phyloP scores from a whole-genome alignment of 1,139 yeast genomes.

The Yamadazyma oceani region DNA sequence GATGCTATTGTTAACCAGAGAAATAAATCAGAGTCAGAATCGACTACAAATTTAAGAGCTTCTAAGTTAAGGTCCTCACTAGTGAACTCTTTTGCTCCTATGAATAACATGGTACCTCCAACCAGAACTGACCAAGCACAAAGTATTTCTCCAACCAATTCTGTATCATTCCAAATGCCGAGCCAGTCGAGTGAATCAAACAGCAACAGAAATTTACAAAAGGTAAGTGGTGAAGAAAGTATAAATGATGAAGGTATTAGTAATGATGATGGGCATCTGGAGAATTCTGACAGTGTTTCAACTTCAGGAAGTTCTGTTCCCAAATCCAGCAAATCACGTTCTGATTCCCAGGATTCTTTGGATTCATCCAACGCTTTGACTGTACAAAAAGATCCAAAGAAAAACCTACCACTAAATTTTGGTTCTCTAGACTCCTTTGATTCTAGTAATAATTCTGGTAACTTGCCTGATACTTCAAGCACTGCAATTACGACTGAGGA shows the following conservation, averaged over 20 bases:
- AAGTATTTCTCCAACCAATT: slow-evolving; percentile 3
- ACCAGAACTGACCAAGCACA: neutral
- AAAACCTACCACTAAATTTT: neutral
- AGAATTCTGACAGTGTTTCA: neutral
- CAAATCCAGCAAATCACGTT: neutral
- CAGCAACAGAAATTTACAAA: neutral
- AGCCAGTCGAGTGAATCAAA: neutral
- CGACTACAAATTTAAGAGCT: slow-evolving; percentile 1
- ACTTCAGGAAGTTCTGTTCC: neutral
- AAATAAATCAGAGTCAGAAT: slow-evolving; percentile 7
- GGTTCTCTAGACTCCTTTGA: slow-evolving; percentile 5
- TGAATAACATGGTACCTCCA: slow-evolving; percentile 3
- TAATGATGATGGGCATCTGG: slow-evolving; percentile 3
- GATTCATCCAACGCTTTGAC: neutral
- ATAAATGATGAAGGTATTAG: neutral
- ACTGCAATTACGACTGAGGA: slow-evolving; percentile 15
- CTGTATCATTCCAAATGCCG: slow-evolving; percentile 3
- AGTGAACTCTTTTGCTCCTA: slow-evolving; percentile 19
- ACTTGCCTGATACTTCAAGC: slow-evolving; percentile 12
- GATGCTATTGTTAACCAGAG: slow-evolving; percentile 23
- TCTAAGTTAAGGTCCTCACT: slow-evolving; percentile 17
- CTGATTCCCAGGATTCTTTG: slow-evolving; percentile 5
- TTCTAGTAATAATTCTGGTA: slow-evolving; percentile 8
- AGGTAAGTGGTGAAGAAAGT: slow-evolving; percentile 1
- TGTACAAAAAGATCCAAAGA: neutral